Percentiles rank a stretch among this genome's conserved stretches.
phyloP scores from a whole-genome alignment of 805 yeast genomes.

The Ogataea thermomethanolica region DNA sequence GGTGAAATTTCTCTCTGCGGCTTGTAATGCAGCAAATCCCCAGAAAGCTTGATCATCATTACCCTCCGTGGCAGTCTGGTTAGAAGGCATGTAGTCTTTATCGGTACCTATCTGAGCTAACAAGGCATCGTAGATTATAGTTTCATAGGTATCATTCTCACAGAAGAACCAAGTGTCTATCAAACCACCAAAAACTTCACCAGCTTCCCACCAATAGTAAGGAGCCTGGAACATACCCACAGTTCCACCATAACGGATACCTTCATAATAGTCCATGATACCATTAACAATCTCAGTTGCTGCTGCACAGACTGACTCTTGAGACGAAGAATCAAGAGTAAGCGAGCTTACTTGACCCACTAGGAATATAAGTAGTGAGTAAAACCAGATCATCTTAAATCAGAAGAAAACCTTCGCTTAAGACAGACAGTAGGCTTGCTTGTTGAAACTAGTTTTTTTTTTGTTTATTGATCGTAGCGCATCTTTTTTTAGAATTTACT shows the following conservation, averaged over 20 bases:
- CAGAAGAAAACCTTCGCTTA: neutral
- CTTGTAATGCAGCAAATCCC: constrained; percentile 84
- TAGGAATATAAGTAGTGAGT: neutral
- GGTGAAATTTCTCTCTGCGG: constrained; percentile 78
- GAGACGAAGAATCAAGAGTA: constrained; percentile 18
- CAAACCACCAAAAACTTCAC: constrained; percentile 69
- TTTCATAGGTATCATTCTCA: constrained; percentile 60
- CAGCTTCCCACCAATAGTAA: constrained; percentile 92
- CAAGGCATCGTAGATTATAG: constrained; percentile 55
- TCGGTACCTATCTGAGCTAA: constrained; percentile 61
- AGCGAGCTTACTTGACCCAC: constrained; percentile 4
- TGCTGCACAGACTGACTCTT: constrained; percentile 40
- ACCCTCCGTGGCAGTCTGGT: constrained; percentile 83
- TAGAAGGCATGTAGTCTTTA: constrained; percentile 71
- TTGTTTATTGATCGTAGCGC: constrained; percentile 3
- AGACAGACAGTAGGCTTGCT: neutral
- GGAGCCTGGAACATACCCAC: constrained; percentile 71
- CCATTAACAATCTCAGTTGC: constrained; percentile 64
- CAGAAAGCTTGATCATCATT: constrained; percentile 93
- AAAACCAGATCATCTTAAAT: constrained; percentile 1
- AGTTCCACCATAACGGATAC: constrained; percentile 59
- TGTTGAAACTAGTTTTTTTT: neutral
- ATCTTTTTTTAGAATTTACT: constrained; percentile 8
- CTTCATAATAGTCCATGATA: constrained; percentile 77
- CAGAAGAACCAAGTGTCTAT: constrained; percentile 73